phyloP scores from a whole-genome alignment of 192 early-diverging fungal species.

The Phycomyces blakesleeanus region DNA sequence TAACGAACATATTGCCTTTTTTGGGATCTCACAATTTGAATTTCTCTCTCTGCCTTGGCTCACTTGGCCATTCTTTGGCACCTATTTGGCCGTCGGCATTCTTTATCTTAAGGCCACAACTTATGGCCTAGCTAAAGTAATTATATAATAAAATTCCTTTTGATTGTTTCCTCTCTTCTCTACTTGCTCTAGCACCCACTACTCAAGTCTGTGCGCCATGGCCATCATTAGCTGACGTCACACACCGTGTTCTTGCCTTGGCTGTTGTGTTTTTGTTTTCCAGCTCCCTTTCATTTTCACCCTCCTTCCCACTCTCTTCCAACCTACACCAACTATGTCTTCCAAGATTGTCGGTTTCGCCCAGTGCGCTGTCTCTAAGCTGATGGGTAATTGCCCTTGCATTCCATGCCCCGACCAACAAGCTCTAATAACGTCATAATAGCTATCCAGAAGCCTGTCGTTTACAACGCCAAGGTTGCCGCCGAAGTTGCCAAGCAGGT shows the following conservation, averaged over 20 bases:
- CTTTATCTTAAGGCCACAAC: no score
- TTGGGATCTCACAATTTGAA: no score
- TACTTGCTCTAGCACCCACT: background rate
- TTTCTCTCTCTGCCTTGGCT: no score
- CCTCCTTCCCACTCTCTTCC: no score
- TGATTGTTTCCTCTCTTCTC: no score
- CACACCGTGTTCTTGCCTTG: slow-evolving; percentile 11
- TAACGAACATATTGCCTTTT: no score
- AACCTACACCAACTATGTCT: slow-evolving; percentile 15
- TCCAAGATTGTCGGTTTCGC: slow-evolving; percentile 23
- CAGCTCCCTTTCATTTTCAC: background rate
- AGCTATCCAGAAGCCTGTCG: slow-evolving; percentile 38
- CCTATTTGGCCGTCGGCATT: no score
- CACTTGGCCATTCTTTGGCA: no score
- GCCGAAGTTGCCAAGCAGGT: slow-evolving; percentile 62
- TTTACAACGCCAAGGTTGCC: slow-evolving; percentile 55
- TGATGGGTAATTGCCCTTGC: slow-evolving; percentile 16
- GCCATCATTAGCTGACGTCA: no score
- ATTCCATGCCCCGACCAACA: background rate
- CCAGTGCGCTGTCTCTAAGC: slow-evolving; percentile 23
- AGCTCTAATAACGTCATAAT: background rate
- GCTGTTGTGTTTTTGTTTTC: background rate
- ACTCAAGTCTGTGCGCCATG: background rate
- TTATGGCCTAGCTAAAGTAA: no score
- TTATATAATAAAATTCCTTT: no score